Conservation (phyloP, 306 rosid species). For the Lablab purpureus region DNA sequence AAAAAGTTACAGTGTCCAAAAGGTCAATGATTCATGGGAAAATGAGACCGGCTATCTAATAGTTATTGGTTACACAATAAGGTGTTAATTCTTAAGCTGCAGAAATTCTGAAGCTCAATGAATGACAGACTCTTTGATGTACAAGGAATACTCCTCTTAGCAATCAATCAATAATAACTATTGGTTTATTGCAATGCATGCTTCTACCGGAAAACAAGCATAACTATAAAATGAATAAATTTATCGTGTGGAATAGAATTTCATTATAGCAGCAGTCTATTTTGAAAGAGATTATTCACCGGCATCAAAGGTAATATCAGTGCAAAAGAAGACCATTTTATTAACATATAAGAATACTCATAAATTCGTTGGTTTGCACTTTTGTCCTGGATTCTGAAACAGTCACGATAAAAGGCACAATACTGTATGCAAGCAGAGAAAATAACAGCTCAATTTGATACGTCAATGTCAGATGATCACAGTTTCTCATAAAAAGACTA, state of each 20-base stretch:
- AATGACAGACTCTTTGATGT: background rate
- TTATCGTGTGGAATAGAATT: background rate
- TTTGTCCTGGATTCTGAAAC: background rate
- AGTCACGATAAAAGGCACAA: background rate
- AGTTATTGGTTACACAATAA: background rate
- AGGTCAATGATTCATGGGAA: slow-evolving; percentile 3
- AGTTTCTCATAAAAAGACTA: background rate
- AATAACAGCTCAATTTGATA: slow-evolving; percentile 14
- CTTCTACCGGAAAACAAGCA: background rate
- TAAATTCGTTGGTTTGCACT: background rate
- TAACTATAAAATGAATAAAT: background rate
- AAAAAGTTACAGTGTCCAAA: background rate
- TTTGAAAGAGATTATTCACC: background rate
- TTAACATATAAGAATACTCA: background rate
- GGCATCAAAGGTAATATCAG: background rate
- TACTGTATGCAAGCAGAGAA: background rate
- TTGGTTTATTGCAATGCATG: slow-evolving; percentile 19
- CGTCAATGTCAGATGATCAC: background rate
- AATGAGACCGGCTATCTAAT: background rate
- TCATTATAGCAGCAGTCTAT: background rate
- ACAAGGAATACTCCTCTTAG: slow-evolving; percentile 14
- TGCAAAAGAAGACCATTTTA: background rate
- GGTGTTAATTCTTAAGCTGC: slow-evolving; percentile 1
- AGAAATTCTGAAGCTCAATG: slow-evolving; percentile 4
- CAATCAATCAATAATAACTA: slow-evolving; percentile 3